These are phyloP conservation scores for Elaeis guineensis DNA, from an alignment of 176 grass and related monocot species.

Conservation along the genomic window DNA sequence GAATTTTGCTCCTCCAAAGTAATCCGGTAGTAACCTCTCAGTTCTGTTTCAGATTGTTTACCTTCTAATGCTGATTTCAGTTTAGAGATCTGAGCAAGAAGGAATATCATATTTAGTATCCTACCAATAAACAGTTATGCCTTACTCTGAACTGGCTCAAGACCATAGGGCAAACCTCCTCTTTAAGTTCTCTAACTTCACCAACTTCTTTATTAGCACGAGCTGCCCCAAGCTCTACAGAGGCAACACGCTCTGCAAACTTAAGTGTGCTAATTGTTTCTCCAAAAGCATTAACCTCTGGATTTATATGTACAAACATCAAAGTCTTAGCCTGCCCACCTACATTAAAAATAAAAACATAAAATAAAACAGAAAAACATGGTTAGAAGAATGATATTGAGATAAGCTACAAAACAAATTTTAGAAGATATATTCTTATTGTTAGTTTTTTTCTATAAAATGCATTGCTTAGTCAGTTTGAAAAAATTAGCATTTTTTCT, in stretches of 20 bases:
- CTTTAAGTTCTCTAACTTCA: constrained; percentile 71
- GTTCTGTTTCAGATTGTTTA: constrained; percentile 44
- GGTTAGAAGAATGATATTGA: no score
- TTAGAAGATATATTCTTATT: no score
- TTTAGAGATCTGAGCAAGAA: constrained; percentile 44
- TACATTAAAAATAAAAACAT: constrained; percentile 17
- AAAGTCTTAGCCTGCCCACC: constrained; percentile 93
- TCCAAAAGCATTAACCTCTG: constrained; percentile 57
- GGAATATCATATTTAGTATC: neutral
- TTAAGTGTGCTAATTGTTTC: constrained; percentile 91
- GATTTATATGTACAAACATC: constrained; percentile 89
- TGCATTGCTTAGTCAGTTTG: no score
- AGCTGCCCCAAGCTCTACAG: constrained; percentile 65
- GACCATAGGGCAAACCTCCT: constrained; percentile 44
- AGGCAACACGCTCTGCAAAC: constrained; percentile 74
- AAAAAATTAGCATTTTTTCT: no score
- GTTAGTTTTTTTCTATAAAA: no score
- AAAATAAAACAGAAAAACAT: no score
- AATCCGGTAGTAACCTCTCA: constrained; percentile 31
- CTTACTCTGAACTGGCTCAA: constrained; percentile 5
- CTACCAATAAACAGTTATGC: neutral
- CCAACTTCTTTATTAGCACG: constrained; percentile 60
- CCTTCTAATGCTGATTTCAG: constrained; percentile 55
- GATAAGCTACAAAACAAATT: no score
- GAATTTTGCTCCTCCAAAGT: constrained; percentile 34